A percentile compares a stretch with the other conserved stretches of the same genome.
These are phyloP conservation scores for Ceratorhiza oryzae-sativae DNA, from an alignment of 1,284 basidiomycete genomes.

Conservation along the genomic window DNA sequence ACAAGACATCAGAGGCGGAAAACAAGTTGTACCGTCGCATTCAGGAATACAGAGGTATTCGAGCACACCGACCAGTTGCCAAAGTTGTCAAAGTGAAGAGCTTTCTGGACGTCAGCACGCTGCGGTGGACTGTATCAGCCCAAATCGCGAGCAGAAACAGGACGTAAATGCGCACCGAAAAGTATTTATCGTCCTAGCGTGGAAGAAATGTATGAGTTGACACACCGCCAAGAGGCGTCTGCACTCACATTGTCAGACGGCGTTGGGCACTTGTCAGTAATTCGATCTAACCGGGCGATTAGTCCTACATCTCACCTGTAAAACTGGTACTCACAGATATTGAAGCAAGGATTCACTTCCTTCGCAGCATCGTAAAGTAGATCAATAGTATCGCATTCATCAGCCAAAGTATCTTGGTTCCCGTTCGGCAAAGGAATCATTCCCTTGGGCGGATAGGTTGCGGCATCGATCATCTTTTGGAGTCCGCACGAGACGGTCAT, in stretches of 20 bases:
- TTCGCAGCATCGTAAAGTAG: constrained; percentile 35
- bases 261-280: constrained; percentile 42
- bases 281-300: constrained; percentile 23
- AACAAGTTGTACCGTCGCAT: not conserved
- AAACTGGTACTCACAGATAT: constrained; percentile 38
- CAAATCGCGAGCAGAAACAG: no score
- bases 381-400: constrained; percentile 44
- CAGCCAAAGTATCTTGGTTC: constrained; percentile 31
- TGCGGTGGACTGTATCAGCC: not conserved
- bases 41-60: constrained; percentile 43
- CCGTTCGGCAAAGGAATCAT: constrained; percentile 41
- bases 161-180: not conserved
- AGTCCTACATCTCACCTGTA: not conserved
- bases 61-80: constrained; percentile 46
- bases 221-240: constrained; percentile 39
- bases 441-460: constrained; percentile 45
- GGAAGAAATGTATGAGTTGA: constrained; percentile 35
- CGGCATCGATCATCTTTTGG: constrained; percentile 44
- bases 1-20: not conserved
- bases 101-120: constrained; percentile 46
- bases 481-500: constrained; percentile 39
- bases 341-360: constrained; percentile 45
- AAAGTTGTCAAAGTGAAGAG: constrained; percentile 46
- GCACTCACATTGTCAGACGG: constrained; percentile 37
- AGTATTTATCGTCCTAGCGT: not conserved